These are phyloP conservation scores for Colletotrichum higginsianum DNA, from an alignment of 2,329 filamentous ascomycete genomes.

Conservation along the genomic window DNA sequence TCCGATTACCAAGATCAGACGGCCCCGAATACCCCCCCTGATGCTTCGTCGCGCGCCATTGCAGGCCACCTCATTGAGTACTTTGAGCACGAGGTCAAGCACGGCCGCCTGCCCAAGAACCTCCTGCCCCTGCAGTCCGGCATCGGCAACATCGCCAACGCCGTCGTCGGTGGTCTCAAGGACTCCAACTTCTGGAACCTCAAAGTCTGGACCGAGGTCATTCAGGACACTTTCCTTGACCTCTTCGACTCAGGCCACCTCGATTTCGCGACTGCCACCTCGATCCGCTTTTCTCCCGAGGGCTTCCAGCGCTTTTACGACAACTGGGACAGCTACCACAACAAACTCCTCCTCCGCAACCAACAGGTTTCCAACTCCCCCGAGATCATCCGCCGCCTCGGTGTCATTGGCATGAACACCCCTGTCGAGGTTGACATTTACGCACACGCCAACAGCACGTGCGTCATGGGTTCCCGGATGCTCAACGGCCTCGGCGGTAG, in stretches of 20 bases:
- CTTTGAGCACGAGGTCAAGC: constrained; percentile 86
- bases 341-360: constrained; percentile 88
- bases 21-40: constrained; percentile 81
- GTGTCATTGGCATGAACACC: constrained; percentile 95
- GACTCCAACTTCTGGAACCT: constrained; percentile 89
- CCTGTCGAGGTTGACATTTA: constrained; percentile 96
- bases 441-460: constrained; percentile 92
- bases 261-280: constrained; percentile 91
- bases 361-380: constrained; percentile 92
- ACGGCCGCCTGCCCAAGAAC: constrained; percentile 82
- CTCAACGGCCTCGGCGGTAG: constrained; percentile 87
- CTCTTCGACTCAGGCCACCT: constrained; percentile 91
- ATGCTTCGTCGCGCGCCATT: constrained; percentile 80
- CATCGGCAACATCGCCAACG: constrained; percentile 95
- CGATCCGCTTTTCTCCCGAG: constrained; percentile 90
- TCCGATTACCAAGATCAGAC: constrained; percentile 86
- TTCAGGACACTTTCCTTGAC: constrained; percentile 93
- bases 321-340: constrained; percentile 83
- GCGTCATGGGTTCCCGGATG: constrained; percentile 91
- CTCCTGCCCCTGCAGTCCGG: constrained; percentile 88
- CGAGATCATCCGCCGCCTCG: constrained; percentile 89
- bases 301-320: constrained; percentile 94
- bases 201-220: constrained; percentile 93
- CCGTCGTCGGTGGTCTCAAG: constrained; percentile 86
- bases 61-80: constrained; percentile 85